Base-by-base conservation (phyloP, 208 protist species). In the Crithidia fasciculata region DNA sequence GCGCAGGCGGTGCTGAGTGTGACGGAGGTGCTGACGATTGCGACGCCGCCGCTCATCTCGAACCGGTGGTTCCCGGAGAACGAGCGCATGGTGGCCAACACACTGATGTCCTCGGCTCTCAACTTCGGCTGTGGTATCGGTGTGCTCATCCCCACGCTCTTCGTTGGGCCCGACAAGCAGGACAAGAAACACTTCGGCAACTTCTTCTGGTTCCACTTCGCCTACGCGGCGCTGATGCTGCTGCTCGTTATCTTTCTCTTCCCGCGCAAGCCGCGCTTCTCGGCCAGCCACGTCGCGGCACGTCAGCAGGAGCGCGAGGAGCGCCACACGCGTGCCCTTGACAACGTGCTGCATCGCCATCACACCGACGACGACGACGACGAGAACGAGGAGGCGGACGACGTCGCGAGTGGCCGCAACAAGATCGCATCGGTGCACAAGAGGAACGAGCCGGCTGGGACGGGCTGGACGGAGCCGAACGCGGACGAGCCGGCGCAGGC, bases 131-230 rank as follows among this genome's bases (percentile, higher is more conserved):
- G 84, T 70, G 89, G 78, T 65, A 57, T 92, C 5, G 86, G 89
- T 49, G 85, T 91, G 19, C 61, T 94, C 19, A 58, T 91, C 50
- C 89, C 89, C 5, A 89, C 87, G 0, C 83, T 94, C 45, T 92
- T 94, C 50, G 89, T 94, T 28, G 81, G 74, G 0, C 86, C 82
- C 2, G 68, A 83, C 9, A 87, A 85, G 59, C 39, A 82, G 40
- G 70, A 75, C 36, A 75, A 83, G 45, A 56, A 61, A 12, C 72
- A 94, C 66, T 94, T 94, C 72, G 86, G 70, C 4, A 76, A 86
- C 56, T 77, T 94, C 44, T 94, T 92, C 67, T 91, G 86, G 84
- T 88, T 91, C 66, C 86, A 94, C 56, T 88, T 94, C 68, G 76
- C 13, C 57, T 57, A 88, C 41, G 85, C 77, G 61, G 76, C 43